Base-by-base conservation (phyloP, 1,284 basidiomycete genomes). In the Gomphus bonarii region DNA sequence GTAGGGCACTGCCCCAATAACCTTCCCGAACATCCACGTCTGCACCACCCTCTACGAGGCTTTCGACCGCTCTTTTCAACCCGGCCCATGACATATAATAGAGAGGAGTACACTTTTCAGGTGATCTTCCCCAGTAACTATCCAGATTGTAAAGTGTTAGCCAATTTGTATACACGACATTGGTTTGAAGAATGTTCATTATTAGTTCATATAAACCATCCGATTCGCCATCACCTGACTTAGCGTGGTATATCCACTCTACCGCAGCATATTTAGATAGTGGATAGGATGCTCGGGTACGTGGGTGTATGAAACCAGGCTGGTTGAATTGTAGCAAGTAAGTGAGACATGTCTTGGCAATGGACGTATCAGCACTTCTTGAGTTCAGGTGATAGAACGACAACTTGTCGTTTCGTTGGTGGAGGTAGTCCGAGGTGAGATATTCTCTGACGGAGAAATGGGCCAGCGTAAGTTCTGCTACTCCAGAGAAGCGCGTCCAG, bases 381-480 rank as follows among this genome's bases (percentile, higher is more conserved):
- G 33, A 3, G 31, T 50, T 33, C 1, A 50, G 9, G 14, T 33
- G 2, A 22, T 11, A 50, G 12, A 20, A 31, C 20, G 49, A 50
- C 8, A 31, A 10, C 11, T 14, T 14, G 30, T 25, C 25, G 25
- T 25, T 25, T 8, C 31, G 33, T 50, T n/a, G 22, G 6, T 14
- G 16, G 12, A 50, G 18, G 49, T 50, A 36, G 25, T 38, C 35
- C 28, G 51, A 53, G 25, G 1, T 25, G 14, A 53, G 12, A 35
- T 53, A 53, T 35, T 53, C 51, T 30, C 20, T 7, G 12, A 53
- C 51, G 14, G 51, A 53, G 18, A 40, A 38, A 42, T 51, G 50
- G n/a, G 38, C 38, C 35, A 53, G 25, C 14, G 8, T 53, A 5
- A 53, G 35, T 22, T 3, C 16, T 40, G 33, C 33, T 2, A 6